phyloP scores from a whole-genome alignment of 805 yeast species.

The Grigorovia jiainica region DNA sequence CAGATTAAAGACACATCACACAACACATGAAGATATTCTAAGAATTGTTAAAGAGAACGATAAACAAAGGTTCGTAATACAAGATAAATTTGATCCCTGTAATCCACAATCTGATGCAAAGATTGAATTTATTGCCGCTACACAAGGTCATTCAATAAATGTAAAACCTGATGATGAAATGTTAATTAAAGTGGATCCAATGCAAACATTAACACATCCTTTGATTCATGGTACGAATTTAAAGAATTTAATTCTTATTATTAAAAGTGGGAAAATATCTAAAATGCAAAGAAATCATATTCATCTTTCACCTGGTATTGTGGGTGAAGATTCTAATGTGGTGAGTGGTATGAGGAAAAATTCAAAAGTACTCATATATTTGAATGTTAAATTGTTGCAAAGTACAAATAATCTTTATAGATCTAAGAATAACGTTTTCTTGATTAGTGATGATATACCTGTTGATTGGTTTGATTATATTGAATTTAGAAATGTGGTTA shows the following conservation, averaged over 20 bases:
- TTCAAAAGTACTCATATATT: slow-evolving; percentile 46
- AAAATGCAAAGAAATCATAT: slow-evolving; percentile 75
- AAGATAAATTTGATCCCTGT: slow-evolving; percentile 13
- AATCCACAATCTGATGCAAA: neutral
- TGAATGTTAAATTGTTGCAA: slow-evolving; percentile 38
- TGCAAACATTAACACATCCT: slow-evolving; percentile 6
- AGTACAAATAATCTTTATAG: slow-evolving; percentile 34
- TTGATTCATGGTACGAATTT: slow-evolving; percentile 76
- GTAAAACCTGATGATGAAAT: slow-evolving; percentile 35
- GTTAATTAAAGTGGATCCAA: slow-evolving; percentile 39
- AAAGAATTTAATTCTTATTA: slow-evolving; percentile 38
- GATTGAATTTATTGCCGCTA: slow-evolving; percentile 59
- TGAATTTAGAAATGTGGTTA: slow-evolving; percentile 4
- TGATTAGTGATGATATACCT: slow-evolving; percentile 48
- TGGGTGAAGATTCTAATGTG: slow-evolving; percentile 35
- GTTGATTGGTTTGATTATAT: slow-evolving; percentile 18
- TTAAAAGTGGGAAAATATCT: slow-evolving; percentile 47
- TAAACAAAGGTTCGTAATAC: slow-evolving; percentile 61
- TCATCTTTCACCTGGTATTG: slow-evolving; percentile 64
- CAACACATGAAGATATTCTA: slow-evolving; percentile 48
- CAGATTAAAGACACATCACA: slow-evolving; percentile 45
- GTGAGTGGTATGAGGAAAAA: slow-evolving; percentile 67
- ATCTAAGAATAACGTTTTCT: slow-evolving; percentile 67
- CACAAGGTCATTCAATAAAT: slow-evolving; percentile 80
- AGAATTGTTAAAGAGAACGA: slow-evolving; percentile 55